Evolutionary conservation across 177 flowering plant genomes (phyloP).

Genomic region (Tripterygium wilfordii): DNA sequence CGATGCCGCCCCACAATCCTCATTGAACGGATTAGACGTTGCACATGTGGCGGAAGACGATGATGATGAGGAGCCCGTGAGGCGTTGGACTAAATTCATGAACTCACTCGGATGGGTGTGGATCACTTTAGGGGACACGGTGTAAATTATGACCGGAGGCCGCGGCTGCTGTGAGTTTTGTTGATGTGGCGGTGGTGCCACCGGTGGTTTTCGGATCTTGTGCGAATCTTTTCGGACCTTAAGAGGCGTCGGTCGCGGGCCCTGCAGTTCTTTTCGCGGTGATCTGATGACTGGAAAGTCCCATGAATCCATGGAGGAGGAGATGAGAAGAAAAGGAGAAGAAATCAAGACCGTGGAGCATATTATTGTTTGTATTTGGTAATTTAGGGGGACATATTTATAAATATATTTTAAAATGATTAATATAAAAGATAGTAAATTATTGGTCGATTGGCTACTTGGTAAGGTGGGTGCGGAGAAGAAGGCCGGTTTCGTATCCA

Average conservation of each 20-base stretch:
- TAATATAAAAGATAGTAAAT: too few relatives aligned
- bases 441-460: too few relatives aligned
- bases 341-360: too few relatives aligned
- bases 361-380: too few relatives aligned
- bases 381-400: too few relatives aligned
- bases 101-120: slow-evolving; percentile 50
- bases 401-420: too few relatives aligned
- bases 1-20: slow-evolving; percentile 24
- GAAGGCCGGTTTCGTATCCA: too few relatives aligned
- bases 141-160: slow-evolving; percentile 53
- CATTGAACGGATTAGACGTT: neutral
- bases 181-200: slow-evolving; percentile 24
- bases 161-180: slow-evolving; percentile 21
- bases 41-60: neutral
- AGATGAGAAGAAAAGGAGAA: neutral
- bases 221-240: slow-evolving; percentile 53
- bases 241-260: slow-evolving; percentile 60
- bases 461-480: too few relatives aligned
- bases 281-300: too few relatives aligned
- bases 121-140: slow-evolving; percentile 58
- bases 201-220: slow-evolving; percentile 64
- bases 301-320: slow-evolving; percentile 23
- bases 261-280: slow-evolving; percentile 49
- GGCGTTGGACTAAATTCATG: slow-evolving; percentile 57
- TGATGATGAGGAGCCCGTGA: slow-evolving; percentile 35